A percentile compares a stretch with the other conserved stretches of the same genome.
phyloP scores from a whole-genome alignment of 225 moss, liverwort and hornwort species.

The Asterella californica region DNA sequence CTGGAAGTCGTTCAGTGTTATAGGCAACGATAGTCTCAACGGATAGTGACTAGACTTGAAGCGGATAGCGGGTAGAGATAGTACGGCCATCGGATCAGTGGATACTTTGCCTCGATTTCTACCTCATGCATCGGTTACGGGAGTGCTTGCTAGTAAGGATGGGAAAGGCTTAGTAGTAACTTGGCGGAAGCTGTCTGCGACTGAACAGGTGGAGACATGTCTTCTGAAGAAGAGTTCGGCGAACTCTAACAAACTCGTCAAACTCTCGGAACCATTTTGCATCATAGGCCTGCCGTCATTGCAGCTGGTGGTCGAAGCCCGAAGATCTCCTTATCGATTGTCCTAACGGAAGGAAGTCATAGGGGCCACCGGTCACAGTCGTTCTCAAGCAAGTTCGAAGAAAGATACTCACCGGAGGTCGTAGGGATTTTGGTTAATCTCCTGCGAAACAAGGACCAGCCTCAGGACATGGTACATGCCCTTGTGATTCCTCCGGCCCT shows the following conservation, averaged over 20 bases:
- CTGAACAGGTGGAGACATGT: slow-evolving; percentile 16
- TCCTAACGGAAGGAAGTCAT: neutral
- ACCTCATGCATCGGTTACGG: neutral
- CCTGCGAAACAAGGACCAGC: neutral
- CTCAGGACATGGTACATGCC: slow-evolving; percentile 7
- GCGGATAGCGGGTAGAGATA: slow-evolving; percentile 2
- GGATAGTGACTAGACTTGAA: neutral
- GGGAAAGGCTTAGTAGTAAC: slow-evolving; percentile 8
- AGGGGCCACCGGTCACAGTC: neutral
- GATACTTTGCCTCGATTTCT: neutral
- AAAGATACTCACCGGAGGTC: neutral
- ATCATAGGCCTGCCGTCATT: neutral
- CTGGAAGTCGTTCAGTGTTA: neutral
- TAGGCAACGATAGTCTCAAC: neutral
- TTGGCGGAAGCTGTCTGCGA: neutral
- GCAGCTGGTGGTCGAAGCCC: neutral
- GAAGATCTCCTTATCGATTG: neutral
- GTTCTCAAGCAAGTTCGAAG: neutral
- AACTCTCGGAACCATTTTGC: neutral
- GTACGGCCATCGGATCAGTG: slow-evolving; percentile 5
- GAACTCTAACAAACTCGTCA: neutral
- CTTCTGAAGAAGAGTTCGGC: neutral
- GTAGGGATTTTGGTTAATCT: neutral
- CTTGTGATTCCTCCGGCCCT: neutral
- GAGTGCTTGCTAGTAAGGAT: neutral